These are phyloP conservation scores for Backusella parvicylindrica DNA, from an alignment of 192 early-diverging fungal genomes.

Conservation along the genomic window DNA sequence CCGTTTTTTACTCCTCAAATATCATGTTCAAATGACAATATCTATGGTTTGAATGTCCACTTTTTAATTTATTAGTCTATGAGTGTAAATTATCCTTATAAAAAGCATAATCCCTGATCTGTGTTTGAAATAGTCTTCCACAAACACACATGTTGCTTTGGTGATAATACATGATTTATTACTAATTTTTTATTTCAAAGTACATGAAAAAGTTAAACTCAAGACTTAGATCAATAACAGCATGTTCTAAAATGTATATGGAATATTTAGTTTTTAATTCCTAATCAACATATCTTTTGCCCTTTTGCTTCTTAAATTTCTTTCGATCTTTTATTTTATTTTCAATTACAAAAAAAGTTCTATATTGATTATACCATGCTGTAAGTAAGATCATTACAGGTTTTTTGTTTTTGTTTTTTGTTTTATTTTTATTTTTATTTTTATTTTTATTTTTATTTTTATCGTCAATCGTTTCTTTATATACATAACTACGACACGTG, in stretches of 20 bases:
- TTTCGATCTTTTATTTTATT: background rate
- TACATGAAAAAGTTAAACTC: background rate
- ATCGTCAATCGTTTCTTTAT: no score
- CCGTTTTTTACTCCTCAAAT: background rate
- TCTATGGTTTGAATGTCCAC: background rate
- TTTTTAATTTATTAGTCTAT: background rate
- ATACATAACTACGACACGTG: no score
- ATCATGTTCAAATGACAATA: background rate
- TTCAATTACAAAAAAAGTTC: background rate
- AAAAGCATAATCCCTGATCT: background rate
- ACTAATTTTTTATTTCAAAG: background rate
- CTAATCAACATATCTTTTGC: background rate
- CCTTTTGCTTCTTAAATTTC: background rate
- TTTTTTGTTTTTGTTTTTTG: no score
- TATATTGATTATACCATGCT: background rate
- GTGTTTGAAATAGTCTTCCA: background rate
- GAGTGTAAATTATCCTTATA: background rate
- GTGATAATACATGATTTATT: background rate
- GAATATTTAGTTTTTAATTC: background rate
- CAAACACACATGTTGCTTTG: background rate
- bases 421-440: no score
- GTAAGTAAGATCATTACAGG: background rate
- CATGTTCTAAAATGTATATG: background rate
- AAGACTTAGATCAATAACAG: background rate
- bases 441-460: no score